phyloP scores from a whole-genome alignment of 805 yeast species.

The Clavispora phyllophila region DNA sequence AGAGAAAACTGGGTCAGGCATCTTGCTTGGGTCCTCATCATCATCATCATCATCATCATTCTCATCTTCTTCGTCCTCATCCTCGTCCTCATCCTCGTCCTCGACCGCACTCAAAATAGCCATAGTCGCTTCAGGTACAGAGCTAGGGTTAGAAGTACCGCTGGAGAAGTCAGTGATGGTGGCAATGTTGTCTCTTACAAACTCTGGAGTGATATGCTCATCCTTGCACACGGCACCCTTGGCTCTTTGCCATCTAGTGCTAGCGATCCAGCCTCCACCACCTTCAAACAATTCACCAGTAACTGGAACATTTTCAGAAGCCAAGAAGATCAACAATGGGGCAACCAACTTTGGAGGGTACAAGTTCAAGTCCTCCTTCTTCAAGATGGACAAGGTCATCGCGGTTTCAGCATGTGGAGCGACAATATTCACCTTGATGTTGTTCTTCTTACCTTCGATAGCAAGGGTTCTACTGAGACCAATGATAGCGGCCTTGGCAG shows the following conservation, averaged over 20 bases:
- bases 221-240: slow-evolving; percentile 71
- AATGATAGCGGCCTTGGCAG: slow-evolving; percentile 86
- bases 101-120: slow-evolving; percentile 66
- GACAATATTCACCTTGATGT: slow-evolving; percentile 72
- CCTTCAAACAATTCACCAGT: slow-evolving; percentile 84
- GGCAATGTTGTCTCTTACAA: slow-evolving; percentile 61
- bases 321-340: slow-evolving; percentile 75
- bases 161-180: slow-evolving; percentile 58
- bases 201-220: slow-evolving; percentile 56
- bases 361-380: slow-evolving; percentile 71
- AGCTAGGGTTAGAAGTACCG: slow-evolving; percentile 50
- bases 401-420: slow-evolving; percentile 99
- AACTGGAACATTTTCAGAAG: slow-evolving; percentile 66
- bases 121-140: slow-evolving; percentile 75
- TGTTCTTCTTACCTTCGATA: slow-evolving; percentile 77
- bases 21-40: slow-evolving; percentile 27
- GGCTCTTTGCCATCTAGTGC: slow-evolving; percentile 92
- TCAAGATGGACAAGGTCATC: slow-evolving; percentile 87
- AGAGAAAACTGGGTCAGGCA: slow-evolving; percentile 43
- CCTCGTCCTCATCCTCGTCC: slow-evolving; percentile 38
- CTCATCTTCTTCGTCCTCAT: slow-evolving; percentile 24
- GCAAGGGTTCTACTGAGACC: slow-evolving; percentile 86
- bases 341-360: slow-evolving; percentile 88
- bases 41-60: slow-evolving; percentile 38
- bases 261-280: slow-evolving; percentile 96